Percentiles rank a stretch among this genome's conserved stretches.
These are phyloP conservation scores for Penstemon davidsonii DNA, from an alignment of 257 asterid genomes.

Conservation along the genomic window DNA sequence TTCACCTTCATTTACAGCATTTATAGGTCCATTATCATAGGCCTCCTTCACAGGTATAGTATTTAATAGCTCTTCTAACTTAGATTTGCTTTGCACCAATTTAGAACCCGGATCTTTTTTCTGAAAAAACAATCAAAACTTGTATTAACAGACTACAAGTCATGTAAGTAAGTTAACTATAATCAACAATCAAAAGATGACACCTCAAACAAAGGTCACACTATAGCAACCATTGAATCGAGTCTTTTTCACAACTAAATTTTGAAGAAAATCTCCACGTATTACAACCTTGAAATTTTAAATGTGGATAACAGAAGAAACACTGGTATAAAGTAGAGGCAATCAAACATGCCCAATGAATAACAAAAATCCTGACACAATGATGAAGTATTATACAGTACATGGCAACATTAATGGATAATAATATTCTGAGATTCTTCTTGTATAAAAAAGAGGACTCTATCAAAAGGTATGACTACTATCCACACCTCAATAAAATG, in stretches of 20 bases:
- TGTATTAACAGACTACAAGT: slow-evolving; percentile 24
- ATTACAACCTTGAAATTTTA: background rate
- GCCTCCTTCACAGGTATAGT: slow-evolving; percentile 52
- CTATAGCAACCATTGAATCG: slow-evolving; percentile 4
- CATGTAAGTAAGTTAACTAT: slow-evolving; percentile 20
- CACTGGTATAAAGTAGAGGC: slow-evolving; percentile 7
- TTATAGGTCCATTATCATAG: slow-evolving; percentile 33
- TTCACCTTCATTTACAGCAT: slow-evolving; percentile 44
- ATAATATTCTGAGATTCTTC: background rate
- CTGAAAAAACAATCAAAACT: slow-evolving; percentile 40
- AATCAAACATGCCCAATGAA: slow-evolving; percentile 9
- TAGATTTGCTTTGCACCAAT: slow-evolving; percentile 37
- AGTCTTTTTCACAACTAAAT: slow-evolving; percentile 7
- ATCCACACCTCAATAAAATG: slow-evolving; percentile 5
- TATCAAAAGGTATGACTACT: background rate
- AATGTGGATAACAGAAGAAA: slow-evolving; percentile 10
- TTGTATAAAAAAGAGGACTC: background rate
- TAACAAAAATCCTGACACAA: background rate
- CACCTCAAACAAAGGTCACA: slow-evolving; percentile 18
- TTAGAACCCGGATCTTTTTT: slow-evolving; percentile 41
- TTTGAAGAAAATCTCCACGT: background rate
- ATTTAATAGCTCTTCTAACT: slow-evolving; percentile 57
- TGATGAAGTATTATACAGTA: slow-evolving; percentile 10
- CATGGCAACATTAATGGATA: slow-evolving; percentile 20
- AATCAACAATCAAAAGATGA: slow-evolving; percentile 23